Evolutionary conservation across 768 basidiomycete genomes (phyloP), one percentile per base, ranked within the genome.

Genomic region (Amanita muscaria): DNA sequence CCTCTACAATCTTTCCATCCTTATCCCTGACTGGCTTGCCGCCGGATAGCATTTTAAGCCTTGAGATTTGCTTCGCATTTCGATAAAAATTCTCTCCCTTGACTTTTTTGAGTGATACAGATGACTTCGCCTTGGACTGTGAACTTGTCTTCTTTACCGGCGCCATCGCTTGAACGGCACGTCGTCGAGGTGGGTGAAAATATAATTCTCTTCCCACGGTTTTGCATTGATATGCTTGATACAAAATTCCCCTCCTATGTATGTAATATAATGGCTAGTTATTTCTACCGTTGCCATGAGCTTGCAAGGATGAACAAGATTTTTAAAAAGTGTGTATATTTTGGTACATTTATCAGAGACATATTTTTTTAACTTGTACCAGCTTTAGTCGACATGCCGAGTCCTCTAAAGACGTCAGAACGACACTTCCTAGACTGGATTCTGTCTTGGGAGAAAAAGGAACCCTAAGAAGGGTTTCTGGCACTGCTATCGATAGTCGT

Each of bases 41-140:
- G 49, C 93, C 85, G 47, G 75, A 87, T 56, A 96, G 77, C 84
- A 99, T 85, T 71, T 96, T 97, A 44, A 92, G 77, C 49, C 83
- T 72, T 23, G 72, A 68, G 29, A 81, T 90, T 56, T 80, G 72
- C 61, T 97, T 97, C 34, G 90, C 92, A 84, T 92, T 80, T 64
- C 92, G 88, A 68, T 96, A 99, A 70, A 97, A 98, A 63, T 94
- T 99, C 69, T 96, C 91, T 58, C 92, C 93, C 59, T 90, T 91
- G 51, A 85, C 76, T 61, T 72, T 83, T 52, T 77, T 76, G 34
- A 88, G 67, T 3, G 77, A 69, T 1, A 74, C 52, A 12, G 67
- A 68, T 1, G 71, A 73, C 44, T 63, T 61, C 12, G 64, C 59
- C 50, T 73, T 74, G 5, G 67, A 60, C 14, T 66, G 55, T 1